Base-by-base conservation (phyloP, 2,329 filamentous ascomycete genomes). In the Colletotrichum karsti region DNA sequence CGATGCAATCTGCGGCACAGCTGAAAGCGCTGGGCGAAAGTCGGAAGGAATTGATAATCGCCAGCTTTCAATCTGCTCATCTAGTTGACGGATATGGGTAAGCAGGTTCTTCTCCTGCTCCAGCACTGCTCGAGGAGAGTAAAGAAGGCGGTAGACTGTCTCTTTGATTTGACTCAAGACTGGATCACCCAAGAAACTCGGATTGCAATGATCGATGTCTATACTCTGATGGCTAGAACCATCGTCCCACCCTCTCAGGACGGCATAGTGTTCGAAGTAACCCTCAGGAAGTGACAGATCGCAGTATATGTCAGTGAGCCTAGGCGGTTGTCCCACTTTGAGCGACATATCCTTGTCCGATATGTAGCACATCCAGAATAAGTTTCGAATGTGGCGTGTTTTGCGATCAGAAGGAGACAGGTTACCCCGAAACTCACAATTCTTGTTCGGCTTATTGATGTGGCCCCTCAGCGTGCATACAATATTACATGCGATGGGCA, bases 61-160 rank as follows among this genome's bases (percentile, higher is more conserved):
- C 76, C 76, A 78, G n/a, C 67, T 66, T 53, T 78, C 76, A 18
- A 78, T 70, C n/a, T 78, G 75, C 22, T 77, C 70, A 6, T 78
- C 76, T 1, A 78, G 51, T 22, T 75, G 70, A 5, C 76, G 73
- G 53, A 78, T 74, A 3, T 71, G 65, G 0, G 71, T 56, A 1
- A 77, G 60, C 1, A 77, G 3, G 2, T 24, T 58, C 26, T 18
- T 61, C 3, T 65, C 62, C 4, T 22, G 35, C 15, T 42, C 22
- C 15, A 15, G 22, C 15, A 42, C 35, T 7, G 39, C 48, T 1
- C 20, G 46, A 7, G 20, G 35, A 2, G 62, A 65, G 30, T 65
- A 61, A 1, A 65, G 56, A 7, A 54, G 62, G 1, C 62, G 26
- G 44, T n/a, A 65, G 1, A 50, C 15, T 6, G 60, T 65, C 26